Base-by-base conservation (phyloP, 1,139 yeast species). In the Scheffersomyces illinoinensis region DNA sequence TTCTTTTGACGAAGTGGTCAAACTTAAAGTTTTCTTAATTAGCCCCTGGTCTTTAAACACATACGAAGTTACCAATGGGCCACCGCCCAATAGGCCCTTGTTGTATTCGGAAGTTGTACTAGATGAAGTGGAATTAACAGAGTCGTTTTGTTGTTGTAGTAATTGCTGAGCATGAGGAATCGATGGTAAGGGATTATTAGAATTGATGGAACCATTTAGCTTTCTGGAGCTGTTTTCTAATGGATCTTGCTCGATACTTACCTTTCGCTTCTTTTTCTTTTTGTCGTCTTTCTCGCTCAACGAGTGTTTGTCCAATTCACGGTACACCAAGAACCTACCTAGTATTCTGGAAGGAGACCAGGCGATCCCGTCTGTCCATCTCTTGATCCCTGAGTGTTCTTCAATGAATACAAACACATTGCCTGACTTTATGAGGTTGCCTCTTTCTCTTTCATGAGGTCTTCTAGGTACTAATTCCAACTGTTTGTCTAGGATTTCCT, bases 321-420 rank as follows among this genome's bases (percentile, higher is more conserved):
- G 83, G 72, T 93, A 93, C 10, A 93, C 89, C 51, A 93, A 77
- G 66, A 93, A 93, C 59, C 96, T 80, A 3, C 97, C 97, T 52
- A 91, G 79, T 43, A 93, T 91, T 56, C 98, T 78, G 2, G 96
- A 89, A 0, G 98, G 97, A 1, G 93, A 87, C 98, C 98, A 93
- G 14, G 93, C 83, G 21, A 91, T 85, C 18, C 98, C 97, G 70
- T 93, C 98, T 0, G 98, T 93, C 98, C 98, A 93, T 58, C 98
- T 79, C 71, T 90, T 90, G 62, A 93, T 92, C 1, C 96, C 95
- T 0, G 95, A 87, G 21, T 84, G 81, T 64, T 90, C 92, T 71
- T 93, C 97, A 56, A 90, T 85, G 69, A 92, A 93, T 3, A 93
- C 92, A 73, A 92, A 93, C 0, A 92, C 88, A 66, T 88, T 86